phyloP scores from a whole-genome alignment of 208 protist genomes.

The Acanthamoeba culbertsoni region DNA sequence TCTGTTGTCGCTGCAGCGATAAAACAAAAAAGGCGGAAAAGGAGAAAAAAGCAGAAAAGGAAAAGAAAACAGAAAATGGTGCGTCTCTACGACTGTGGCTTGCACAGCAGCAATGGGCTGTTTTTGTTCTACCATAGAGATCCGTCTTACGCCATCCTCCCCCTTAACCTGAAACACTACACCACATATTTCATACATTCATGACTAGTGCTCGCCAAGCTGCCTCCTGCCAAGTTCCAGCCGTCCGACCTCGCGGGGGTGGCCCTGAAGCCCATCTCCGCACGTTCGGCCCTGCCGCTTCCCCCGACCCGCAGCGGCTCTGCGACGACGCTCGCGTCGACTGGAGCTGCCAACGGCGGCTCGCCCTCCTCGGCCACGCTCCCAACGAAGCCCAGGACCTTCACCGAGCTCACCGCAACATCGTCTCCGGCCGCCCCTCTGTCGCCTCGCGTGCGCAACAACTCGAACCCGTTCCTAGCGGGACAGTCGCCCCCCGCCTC shows the following conservation, averaged over 20 bases:
- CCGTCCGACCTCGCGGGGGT: background rate
- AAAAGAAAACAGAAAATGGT: background rate
- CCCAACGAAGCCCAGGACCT: background rate
- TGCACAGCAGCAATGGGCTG: background rate
- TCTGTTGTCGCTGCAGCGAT: background rate
- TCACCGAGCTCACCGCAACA: background rate
- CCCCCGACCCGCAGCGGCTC: background rate
- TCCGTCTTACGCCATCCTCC: background rate
- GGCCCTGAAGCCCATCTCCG: background rate
- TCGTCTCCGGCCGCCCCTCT: background rate
- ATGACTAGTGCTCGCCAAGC: background rate
- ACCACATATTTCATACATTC: background rate
- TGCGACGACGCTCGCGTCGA: background rate
- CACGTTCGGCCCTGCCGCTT: background rate
- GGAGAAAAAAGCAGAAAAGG: background rate
- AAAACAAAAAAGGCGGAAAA: slow-evolving; percentile 19
- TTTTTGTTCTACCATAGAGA: background rate
- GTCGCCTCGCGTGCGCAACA: background rate
- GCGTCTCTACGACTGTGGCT: background rate
- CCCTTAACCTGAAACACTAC: background rate
- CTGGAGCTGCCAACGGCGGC: background rate
- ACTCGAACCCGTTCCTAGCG: slow-evolving; percentile 8
- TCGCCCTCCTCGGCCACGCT: background rate
- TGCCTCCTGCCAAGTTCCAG: background rate
- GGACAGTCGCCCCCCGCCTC: background rate